Conservation (phyloP, 768 basidiomycete species). For the Lyophyllum shimeji region DNA sequence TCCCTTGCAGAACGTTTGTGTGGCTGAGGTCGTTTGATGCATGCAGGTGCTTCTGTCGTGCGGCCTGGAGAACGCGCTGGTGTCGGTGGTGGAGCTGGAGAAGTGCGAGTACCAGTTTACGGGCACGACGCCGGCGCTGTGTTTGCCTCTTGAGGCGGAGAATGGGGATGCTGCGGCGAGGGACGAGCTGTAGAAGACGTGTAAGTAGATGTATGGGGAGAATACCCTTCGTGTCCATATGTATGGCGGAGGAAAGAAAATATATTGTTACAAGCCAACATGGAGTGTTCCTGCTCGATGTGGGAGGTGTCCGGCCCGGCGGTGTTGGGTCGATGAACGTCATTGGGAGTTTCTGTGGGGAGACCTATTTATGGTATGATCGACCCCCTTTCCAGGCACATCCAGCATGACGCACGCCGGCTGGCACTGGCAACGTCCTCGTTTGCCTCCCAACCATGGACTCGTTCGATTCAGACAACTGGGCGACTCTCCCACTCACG, state of each 20-base stretch:
- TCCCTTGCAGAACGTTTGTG: no score
- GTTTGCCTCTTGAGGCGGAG: slow-evolving; percentile 49
- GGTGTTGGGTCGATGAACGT: no score
- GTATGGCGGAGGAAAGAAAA: no score
- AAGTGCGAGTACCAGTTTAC: slow-evolving; percentile 95
- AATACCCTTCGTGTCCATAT: neutral
- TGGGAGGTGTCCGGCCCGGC: no score
- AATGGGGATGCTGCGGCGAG: slow-evolving; percentile 30
- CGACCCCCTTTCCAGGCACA: no score
- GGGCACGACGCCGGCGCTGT: slow-evolving; percentile 84
- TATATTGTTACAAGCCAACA: no score
- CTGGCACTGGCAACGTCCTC: no score
- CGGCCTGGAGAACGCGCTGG: slow-evolving; percentile 79
- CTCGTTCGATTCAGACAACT: neutral
- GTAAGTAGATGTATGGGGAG: neutral
- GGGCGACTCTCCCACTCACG: slow-evolving; percentile 29
- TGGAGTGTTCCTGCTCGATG: no score
- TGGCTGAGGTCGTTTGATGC: neutral
- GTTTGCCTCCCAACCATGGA: no score
- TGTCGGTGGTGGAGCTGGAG: slow-evolving; percentile 83
- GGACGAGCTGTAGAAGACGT: slow-evolving; percentile 39
- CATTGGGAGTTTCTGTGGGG: no score
- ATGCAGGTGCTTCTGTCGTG: slow-evolving; percentile 77
- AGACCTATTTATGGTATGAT: neutral
- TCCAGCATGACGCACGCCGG: no score